Evolutionary conservation across 768 basidiomycete genomes (phyloP), one percentile per base, ranked within the genome.

Genomic region (Favolaschia claudopus): DNA sequence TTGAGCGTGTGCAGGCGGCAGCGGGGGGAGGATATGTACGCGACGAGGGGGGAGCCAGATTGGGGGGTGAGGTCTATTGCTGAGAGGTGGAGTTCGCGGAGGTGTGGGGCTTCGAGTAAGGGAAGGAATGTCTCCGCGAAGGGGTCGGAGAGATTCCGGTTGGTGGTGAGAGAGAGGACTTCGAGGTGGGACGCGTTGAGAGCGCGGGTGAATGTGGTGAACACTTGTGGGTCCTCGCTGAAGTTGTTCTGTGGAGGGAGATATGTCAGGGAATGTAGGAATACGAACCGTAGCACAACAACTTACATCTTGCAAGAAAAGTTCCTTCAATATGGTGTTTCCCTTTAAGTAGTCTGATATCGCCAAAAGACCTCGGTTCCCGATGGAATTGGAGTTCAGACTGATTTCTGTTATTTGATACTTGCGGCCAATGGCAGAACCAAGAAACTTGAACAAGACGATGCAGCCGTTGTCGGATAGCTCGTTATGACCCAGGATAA

Each of bases 291-390:
- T 27, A n/a, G n/a, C n/a, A n/a, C n/a, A 27, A 28, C 28, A 9
- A 75, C 84, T 66, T 62, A 89, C 89, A 52, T 85, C 82, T 64
- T 85, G 85, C 32, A 90, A 74, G 62, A 82, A 82, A 13, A 90
- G 66, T 40, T 79, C 79, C 63, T 76, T 77, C 38, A 90, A 66
- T 22, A 73, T 64, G 0, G 54, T 62, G 63, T 87, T 88, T 9
- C 73, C 72, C 44, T 71, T 72, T 28, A 90, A 57, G 67, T 86
- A 89, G 34, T 73, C 67, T 6, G 80, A 67, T 37, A 90, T 81
- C n/a, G 84, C 80, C 42, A 76, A 67, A 5, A 90, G 77, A 6
- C 87, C 86, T 32, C 69, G 68, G 64, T 87, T 77, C 9, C 86
- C 82, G 27, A 90, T 84, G 9, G 69, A 68, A 58, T 86, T 88